phyloP scores from a whole-genome alignment of 2,329 filamentous ascomycete species.

The Achaetomium macrosporum region DNA sequence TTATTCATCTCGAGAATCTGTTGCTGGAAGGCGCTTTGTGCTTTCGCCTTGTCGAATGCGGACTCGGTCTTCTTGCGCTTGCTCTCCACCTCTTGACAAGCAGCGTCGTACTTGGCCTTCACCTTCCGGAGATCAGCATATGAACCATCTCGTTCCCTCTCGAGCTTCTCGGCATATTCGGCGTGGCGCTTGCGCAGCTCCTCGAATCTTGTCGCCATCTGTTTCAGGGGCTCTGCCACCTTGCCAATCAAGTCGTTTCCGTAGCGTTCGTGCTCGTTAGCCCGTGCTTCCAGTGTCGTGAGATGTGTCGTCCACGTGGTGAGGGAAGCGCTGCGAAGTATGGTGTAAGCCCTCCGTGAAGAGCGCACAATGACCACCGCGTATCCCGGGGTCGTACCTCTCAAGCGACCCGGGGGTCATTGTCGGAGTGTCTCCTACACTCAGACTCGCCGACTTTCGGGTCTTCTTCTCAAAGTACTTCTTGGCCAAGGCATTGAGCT shows the following conservation, averaged over 20 bases:
- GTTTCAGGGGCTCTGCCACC: constrained; percentile 81
- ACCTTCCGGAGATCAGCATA: constrained; percentile 83
- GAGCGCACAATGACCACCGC: neutral
- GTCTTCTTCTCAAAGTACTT: constrained; percentile 96
- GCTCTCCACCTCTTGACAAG: constrained; percentile 91
- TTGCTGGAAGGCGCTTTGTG: constrained; percentile 85
- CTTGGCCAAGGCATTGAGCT: constrained; percentile 80
- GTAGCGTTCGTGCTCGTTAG: constrained; percentile 82
- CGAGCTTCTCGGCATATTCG: constrained; percentile 82
- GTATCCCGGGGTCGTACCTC: constrained; percentile 46
- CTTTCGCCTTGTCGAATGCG: constrained; percentile 90
- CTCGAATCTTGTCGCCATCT: constrained; percentile 69
- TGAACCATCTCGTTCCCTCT: constrained; percentile 78
- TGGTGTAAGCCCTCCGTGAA: constrained; percentile 9
- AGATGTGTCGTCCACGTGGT: constrained; percentile 97
- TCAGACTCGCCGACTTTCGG: constrained; percentile 78
- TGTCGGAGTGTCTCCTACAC: constrained; percentile 85
- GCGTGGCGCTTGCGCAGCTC: constrained; percentile 86
- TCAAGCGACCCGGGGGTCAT: constrained; percentile 95
- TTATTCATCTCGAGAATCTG: constrained; percentile 96
- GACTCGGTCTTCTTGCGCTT: constrained; percentile 92
- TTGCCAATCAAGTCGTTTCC: constrained; percentile 70
- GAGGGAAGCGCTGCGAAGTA: constrained; percentile 66
- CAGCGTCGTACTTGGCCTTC: constrained; percentile 87
- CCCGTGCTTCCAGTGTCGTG: constrained; percentile 79